These are phyloP conservation scores for Carex cristatella DNA, from an alignment of 176 grass and related monocot genomes.

Conservation along the genomic window DNA sequence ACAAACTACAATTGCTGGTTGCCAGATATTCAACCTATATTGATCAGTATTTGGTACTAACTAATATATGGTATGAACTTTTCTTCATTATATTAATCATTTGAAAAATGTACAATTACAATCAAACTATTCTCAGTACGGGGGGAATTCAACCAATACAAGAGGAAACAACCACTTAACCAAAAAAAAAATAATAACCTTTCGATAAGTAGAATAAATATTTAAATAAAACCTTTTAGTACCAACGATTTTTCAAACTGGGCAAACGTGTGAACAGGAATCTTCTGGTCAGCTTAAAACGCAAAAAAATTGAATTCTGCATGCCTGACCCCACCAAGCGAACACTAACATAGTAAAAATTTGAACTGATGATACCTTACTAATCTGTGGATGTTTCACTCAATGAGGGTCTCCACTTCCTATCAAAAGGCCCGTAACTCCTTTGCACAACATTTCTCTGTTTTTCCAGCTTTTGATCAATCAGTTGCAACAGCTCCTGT, in stretches of 20 bases:
- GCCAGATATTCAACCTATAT: background rate
- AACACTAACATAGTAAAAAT: background rate
- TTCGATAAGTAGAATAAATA: background rate
- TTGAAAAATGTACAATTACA: background rate
- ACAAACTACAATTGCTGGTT: background rate
- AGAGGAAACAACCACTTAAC: background rate
- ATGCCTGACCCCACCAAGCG: background rate
- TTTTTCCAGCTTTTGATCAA: conserved; percentile 58
- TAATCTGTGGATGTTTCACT: conserved; percentile 53
- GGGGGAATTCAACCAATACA: background rate
- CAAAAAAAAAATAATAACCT: background rate
- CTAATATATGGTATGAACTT: background rate
- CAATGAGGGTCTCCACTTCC: conserved; percentile 68
- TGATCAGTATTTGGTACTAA: background rate
- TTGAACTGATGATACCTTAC: conserved; percentile 29
- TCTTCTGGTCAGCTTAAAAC: background rate
- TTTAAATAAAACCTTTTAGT: background rate
- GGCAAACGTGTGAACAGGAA: conserved; percentile 6
- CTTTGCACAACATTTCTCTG: conserved; percentile 52
- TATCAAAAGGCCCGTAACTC: conserved; percentile 62
- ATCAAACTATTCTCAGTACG: background rate
- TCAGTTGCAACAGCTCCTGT: conserved; percentile 61
- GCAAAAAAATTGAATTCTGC: background rate
- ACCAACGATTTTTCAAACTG: background rate
- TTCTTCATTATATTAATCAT: background rate